phyloP scores from a whole-genome alignment of 2,329 filamentous ascomycete genomes.

The Exophiala viscosa region DNA sequence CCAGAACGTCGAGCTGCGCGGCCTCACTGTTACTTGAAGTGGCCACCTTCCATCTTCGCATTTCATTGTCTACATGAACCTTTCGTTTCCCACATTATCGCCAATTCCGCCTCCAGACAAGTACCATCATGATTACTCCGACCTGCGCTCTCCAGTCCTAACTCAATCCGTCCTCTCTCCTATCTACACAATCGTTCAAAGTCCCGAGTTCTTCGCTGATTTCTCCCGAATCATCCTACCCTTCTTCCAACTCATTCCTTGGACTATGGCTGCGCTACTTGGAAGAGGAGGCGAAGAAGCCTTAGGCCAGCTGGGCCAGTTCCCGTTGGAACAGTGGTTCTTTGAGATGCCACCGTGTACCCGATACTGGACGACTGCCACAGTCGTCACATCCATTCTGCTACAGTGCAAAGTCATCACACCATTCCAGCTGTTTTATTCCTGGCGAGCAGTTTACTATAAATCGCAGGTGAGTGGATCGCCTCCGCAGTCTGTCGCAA shows the following conservation, averaged over 20 bases:
- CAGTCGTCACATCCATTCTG: conserved; percentile 78
- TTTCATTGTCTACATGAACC: conserved; percentile 15
- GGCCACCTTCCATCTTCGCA: conserved; percentile 16
- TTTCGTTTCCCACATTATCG: conserved; percentile 16
- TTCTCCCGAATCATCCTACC: conserved; percentile 17
- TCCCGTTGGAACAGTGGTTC: conserved; percentile 96
- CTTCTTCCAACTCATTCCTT: conserved; percentile 16
- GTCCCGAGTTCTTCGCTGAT: conserved; percentile 16
- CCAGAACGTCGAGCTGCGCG: no score
- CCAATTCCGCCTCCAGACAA: conserved; percentile 15
- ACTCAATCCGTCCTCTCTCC: conserved; percentile 17
- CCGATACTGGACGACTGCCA: conserved; percentile 93
- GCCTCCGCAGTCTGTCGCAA: background rate
- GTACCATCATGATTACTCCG: conserved; percentile 18
- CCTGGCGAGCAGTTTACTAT: conserved; percentile 82
- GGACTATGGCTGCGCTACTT: conserved; percentile 23
- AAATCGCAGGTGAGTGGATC: conserved; percentile 73
- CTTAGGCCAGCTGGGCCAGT: conserved; percentile 47
- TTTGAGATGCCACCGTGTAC: conserved; percentile 98
- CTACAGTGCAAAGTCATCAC: conserved; percentile 92
- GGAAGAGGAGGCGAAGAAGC: conserved; percentile 20
- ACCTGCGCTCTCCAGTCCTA: conserved; percentile 18
- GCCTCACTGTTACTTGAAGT: background rate
- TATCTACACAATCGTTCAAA: conserved; percentile 16
- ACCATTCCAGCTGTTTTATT: conserved; percentile 96